These are phyloP conservation scores for Phytophthora hibernalis DNA, from an alignment of 352 stramenopile species.

Conservation along the genomic window DNA sequence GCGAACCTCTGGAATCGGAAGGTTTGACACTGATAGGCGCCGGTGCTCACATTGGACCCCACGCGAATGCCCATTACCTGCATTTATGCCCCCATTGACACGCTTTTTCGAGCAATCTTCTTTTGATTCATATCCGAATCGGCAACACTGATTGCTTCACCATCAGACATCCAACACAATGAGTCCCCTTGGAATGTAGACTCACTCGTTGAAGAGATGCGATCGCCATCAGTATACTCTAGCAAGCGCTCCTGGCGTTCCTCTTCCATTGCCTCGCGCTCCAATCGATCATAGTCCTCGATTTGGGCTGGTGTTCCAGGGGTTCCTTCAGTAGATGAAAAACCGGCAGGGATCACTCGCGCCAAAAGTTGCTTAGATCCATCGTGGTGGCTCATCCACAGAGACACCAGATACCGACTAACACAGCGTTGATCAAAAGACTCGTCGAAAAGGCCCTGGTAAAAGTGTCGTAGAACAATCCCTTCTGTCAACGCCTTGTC, in stretches of 20 bases:
- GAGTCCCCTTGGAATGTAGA: conserved; percentile 34
- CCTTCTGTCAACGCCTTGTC: conserved; percentile 93
- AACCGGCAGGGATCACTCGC: conserved; percentile 90
- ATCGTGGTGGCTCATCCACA: conserved; percentile 94
- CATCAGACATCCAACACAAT: conserved; percentile 15
- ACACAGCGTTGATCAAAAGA: conserved; percentile 94
- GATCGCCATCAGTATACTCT: conserved; percentile 43
- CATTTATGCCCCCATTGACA: conserved; percentile 27
- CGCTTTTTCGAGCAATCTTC: conserved; percentile 25
- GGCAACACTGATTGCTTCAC: conserved; percentile 11
- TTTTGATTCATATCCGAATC: conserved; percentile 23
- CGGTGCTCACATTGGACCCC: conserved; percentile 20
- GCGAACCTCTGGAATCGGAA: conserved; percentile 40
- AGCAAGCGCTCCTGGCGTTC: conserved; percentile 46
- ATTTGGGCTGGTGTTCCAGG: conserved; percentile 77
- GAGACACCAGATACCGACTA: conserved; percentile 93
- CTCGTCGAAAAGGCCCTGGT: conserved; percentile 92
- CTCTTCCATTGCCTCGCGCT: conserved; percentile 63
- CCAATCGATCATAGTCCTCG: conserved; percentile 88
- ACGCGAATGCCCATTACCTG: conserved; percentile 5
- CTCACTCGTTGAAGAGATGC: conserved; percentile 47
- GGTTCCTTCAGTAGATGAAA: conserved; percentile 92
- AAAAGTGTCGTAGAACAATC: conserved; percentile 94
- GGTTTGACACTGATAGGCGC: conserved; percentile 40
- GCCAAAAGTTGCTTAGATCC: conserved; percentile 90